Evolutionary conservation across 164 flowering plant genomes (phyloP), one percentile per base, ranked within the genome.

Genomic region (Taxillus chinensis): DNA sequence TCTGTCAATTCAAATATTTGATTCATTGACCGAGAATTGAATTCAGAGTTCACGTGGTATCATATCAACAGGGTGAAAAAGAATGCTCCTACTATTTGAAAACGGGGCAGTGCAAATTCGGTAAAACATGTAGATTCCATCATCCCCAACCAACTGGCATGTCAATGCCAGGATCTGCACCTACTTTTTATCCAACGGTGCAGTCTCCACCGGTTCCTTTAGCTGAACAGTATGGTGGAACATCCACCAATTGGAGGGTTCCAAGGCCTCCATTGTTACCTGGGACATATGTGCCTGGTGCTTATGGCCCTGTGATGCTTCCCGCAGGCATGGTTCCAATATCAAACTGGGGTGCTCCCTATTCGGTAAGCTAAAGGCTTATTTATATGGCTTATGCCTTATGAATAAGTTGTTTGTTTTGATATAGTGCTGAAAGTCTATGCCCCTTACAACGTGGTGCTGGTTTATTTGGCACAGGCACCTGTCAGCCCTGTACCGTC

Each of bases 81-180:
- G 83, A 79, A 70, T 79, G 83, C 76, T 69, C 80, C 75, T 76
- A 76, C 71, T 79, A 76, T 72, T 66, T 79, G 71, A 76, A 74
- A 74, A 76, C 80, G 66, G 82, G 82, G 74, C 80, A 72, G 60
- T 79, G 82, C 76, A 79, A 79, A 68, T 79, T 74, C 64, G 83
- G 80, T 68, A 50, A 65, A 58, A 77, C 80, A 42, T 79, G 83
- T 79, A 79, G 77, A 77, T 79, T 77, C 74, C 78, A 79, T 71
- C 83, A 79, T 71, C 83, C 83, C 68, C 80, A 77, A 67, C 70
- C 68, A 38, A 75, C 75, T 70, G 79, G 80, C 65, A 48, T 69
- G 8, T 66, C 80, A 50, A 7, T 61, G 63, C 70, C 75, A 39
- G 73, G 72, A 12, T 74, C 80, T 74, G 77, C 83, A 74, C 80